phyloP scores from a whole-genome alignment of 116 monocot species.

The Iris pallida region DNA sequence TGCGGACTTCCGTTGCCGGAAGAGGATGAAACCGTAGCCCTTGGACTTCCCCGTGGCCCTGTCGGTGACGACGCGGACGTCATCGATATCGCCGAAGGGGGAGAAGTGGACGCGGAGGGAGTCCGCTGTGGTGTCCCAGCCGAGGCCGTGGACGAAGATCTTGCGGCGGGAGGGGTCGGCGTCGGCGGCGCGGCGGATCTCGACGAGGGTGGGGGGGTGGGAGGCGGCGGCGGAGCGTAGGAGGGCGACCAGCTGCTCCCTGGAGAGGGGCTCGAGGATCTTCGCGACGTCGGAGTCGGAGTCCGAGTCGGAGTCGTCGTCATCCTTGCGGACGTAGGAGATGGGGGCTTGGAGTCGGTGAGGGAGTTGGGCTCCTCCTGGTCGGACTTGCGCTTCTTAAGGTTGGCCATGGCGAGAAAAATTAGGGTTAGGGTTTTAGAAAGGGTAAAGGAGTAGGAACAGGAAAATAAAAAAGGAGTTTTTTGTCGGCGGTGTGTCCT shows the following conservation, averaged over 20 bases:
- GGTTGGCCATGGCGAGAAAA: background rate
- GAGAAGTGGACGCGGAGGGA: constrained; percentile 1
- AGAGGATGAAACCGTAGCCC: constrained; percentile 20
- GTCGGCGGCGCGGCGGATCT: constrained; percentile 11
- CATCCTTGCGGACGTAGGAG: constrained; percentile 4
- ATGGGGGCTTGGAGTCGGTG: background rate
- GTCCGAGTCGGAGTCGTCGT: background rate
- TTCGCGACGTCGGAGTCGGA: background rate
- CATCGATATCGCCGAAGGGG: constrained; percentile 11
- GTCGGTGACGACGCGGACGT: constrained; percentile 12
- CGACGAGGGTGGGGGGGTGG: constrained; percentile 2
- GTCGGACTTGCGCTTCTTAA: constrained; percentile 6
- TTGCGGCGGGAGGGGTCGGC: constrained; percentile 13
- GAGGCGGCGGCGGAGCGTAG: constrained; percentile 11
- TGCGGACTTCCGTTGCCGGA: constrained; percentile 1
- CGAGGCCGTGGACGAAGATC: constrained; percentile 23
- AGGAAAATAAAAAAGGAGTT: background rate
- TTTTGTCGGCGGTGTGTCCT: too few species aligned
- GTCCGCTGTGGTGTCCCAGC: constrained; percentile 3
- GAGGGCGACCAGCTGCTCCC: constrained; percentile 11
- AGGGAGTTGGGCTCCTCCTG: background rate
- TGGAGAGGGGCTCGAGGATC: constrained; percentile 10
- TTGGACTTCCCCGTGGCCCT: constrained; percentile 10
- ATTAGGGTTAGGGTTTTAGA: constrained; percentile 1
- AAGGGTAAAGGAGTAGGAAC: background rate